phyloP scores from a whole-genome alignment of 2,329 filamentous ascomycete species.

The Colletotrichum sp. region DNA sequence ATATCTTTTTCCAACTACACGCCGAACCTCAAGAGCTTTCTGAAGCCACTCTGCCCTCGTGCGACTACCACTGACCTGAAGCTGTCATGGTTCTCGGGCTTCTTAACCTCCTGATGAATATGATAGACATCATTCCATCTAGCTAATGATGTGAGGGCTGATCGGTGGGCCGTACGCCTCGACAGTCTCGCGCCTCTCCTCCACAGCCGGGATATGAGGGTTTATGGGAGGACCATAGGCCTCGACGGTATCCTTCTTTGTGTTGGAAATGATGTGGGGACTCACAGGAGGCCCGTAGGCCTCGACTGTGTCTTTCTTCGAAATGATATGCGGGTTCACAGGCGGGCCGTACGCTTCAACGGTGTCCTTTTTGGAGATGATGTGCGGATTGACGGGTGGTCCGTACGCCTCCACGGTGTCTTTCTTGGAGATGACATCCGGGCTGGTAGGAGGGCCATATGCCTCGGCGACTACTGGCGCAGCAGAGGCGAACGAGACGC shows the following conservation, averaged over 20 bases:
- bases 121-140: background rate
- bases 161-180: conserved; percentile 8
- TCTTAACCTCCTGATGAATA: background rate
- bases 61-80: background rate
- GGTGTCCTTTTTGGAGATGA: background rate
- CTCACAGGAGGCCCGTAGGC: conserved; percentile 11
- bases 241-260: background rate
- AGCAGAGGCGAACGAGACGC: background rate
- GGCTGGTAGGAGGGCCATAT: conserved; percentile 4
- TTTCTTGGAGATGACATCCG: background rate
- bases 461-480: background rate
- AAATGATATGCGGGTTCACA: background rate
- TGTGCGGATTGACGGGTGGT: conserved; percentile 4
- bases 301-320: background rate
- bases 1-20: background rate
- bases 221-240: background rate
- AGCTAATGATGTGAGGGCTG: conserved; percentile 8
- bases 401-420: conserved; percentile 8
- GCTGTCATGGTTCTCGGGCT: background rate
- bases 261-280: conserved; percentile 8
- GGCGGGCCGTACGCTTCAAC: conserved; percentile 6
- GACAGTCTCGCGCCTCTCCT: background rate
- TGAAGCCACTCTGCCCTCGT: background rate
- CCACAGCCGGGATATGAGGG: background rate
- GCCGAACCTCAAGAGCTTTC: background rate